Evolutionary conservation across 2,329 filamentous ascomycete species (phyloP).

Genomic region (Pyrenochaeta sp.): DNA sequence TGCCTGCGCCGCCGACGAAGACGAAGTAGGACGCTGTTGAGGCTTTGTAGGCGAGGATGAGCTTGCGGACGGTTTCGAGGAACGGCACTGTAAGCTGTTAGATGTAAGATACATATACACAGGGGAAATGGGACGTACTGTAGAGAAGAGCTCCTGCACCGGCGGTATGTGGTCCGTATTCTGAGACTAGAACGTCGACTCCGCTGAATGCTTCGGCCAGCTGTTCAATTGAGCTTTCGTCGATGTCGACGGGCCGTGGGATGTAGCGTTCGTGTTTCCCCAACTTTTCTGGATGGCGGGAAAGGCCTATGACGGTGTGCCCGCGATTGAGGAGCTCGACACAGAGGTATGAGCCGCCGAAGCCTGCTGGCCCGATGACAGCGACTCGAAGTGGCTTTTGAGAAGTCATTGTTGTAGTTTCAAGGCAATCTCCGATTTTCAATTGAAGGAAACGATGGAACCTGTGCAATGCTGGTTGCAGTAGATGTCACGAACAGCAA

Average conservation of each 20-base stretch:
- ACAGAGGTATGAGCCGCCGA: constrained; percentile 43
- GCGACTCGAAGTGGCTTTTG: constrained; percentile 27
- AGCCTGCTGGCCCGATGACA: constrained; percentile 45
- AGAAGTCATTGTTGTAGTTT: not conserved
- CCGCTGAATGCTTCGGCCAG: constrained; percentile 36
- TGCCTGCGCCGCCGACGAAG: constrained; percentile 45
- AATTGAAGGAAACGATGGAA: not conserved
- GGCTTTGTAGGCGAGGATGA: constrained; percentile 41
- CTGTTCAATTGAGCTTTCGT: constrained; percentile 26
- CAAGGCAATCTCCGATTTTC: not conserved
- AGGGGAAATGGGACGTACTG: constrained; percentile 25
- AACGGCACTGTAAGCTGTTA: constrained; percentile 35
- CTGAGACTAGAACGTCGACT: constrained; percentile 42
- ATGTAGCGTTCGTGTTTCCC: constrained; percentile 41
- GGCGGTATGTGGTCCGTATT: constrained; percentile 43
- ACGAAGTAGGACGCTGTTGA: constrained; percentile 40
- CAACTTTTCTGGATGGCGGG: constrained; percentile 41
- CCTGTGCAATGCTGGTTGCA: too few species aligned
- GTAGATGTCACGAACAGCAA: too few species aligned
- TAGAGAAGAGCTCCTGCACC: constrained; percentile 38
- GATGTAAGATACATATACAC: not conserved
- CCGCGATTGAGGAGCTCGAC: constrained; percentile 45
- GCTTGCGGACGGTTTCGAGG: constrained; percentile 43
- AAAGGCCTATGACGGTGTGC: constrained; percentile 44
- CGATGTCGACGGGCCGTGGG: constrained; percentile 37